Evolutionary conservation across 495 filamentous ascomycete species (phyloP), one percentile per base, ranked within the genome.

Genomic region (Tuber borchii): DNA sequence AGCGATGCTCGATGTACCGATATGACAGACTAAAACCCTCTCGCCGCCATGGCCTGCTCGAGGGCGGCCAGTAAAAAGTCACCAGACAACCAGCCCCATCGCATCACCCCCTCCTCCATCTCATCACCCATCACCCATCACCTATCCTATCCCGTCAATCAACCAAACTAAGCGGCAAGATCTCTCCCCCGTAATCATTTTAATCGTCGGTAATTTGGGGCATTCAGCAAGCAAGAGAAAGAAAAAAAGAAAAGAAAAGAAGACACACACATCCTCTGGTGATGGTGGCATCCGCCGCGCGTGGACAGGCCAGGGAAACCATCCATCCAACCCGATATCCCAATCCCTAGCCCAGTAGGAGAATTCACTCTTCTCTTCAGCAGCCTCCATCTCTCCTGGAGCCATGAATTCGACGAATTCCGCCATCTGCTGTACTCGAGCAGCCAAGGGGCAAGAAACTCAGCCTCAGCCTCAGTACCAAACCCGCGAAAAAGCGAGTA

Each of bases 141-240:
- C 56, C 56, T 17, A 65, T 65, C 56, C n/a, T 12, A 56, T 79
- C 72, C 76, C 78, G 71, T 72, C 78, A 77, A 71, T 73, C 71
- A 76, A 79, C 75, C 78, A 79, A 65, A 73, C 71, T 73, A 75
- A 78, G 69, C 78, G 77, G 76, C 74, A 76, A 78, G 76, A 79
- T 79, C 78, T 79, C 77, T 75, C 70, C 37, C 76, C 70, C 71
- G 61, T 73, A 78, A 76, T 76, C 74, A 76, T 73, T 44, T 65
- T 72, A 75, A 73, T 46, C 73, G n/a, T 79, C 65, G 70, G 56
- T 46, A 65, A 65, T 65, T 31, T 65, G 26, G 56, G 56, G 56
- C 56, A 26, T 65, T 65, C 56, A 65, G 56, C 56, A 31, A 56
- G 48, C 48, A 56, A n/a, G 48, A 56, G 22, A 56, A 56, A 56